Conservation (phyloP, 169 alveolate genomes). For the Eimeria acervulina region DNA sequence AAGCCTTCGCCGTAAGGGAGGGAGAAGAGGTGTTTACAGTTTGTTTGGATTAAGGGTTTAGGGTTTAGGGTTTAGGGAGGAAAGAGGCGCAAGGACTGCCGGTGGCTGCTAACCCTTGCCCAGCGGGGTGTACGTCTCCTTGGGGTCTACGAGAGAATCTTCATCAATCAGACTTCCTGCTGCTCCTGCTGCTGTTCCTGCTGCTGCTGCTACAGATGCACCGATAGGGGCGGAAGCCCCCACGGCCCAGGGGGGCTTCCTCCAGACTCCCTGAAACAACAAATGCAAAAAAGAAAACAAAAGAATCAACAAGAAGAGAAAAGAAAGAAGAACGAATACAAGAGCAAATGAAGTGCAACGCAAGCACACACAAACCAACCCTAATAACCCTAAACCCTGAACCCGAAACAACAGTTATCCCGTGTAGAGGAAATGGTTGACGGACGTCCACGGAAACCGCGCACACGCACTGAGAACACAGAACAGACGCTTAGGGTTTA, state of each 20-base stretch:
- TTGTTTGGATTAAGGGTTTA: too few relatives aligned
- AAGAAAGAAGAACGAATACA: not conserved
- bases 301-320: not conserved
- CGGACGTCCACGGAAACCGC: too few relatives aligned
- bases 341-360: not conserved
- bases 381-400: not conserved
- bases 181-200: constrained; percentile 5
- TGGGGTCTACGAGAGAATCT: constrained; percentile 52
- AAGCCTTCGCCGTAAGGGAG: not conserved
- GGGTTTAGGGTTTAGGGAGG: not conserved
- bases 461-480: not conserved
- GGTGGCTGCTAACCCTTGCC: constrained; percentile 66
- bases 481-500: not conserved
- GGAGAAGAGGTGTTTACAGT: not conserved
- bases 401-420: not conserved
- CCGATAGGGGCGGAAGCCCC: constrained; percentile 42
- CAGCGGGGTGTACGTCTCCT: constrained; percentile 56
- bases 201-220: not conserved
- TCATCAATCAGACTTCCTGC: constrained; percentile 72
- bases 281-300: not conserved
- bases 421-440: too few relatives aligned
- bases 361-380: not conserved
- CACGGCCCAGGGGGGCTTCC: constrained; percentile 72
- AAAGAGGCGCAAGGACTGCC: not conserved
- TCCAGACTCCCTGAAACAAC: not conserved